Base-by-base conservation (phyloP, 257 asterid genomes). In the Plantago major region DNA sequence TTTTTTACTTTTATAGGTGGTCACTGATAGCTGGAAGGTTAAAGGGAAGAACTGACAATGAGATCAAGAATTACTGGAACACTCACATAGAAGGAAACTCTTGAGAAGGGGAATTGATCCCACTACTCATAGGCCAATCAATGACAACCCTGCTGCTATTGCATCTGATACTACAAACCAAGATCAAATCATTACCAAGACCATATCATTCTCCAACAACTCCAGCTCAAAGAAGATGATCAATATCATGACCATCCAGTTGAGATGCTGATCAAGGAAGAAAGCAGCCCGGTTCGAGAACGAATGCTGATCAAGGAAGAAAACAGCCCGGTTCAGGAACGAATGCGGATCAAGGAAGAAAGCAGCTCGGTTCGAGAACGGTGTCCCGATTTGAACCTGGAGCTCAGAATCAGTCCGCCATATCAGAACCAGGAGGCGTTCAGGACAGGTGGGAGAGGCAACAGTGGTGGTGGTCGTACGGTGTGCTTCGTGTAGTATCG, bases 41-140 rank as follows among this genome's bases (percentile, higher is more conserved):
- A 64, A 95, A 95, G 0, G 98, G 98, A 19, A 74, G 98, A 66
- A 90, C 98, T 0, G 98, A 91, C 62, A 91, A 91, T n/a, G 98
- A 91, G 81, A 91, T 91, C 13, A 91, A 91, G 50, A 91, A 91
- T 5, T 91, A 91, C 4, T 91, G 98, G 98, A 91, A 91, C 62
- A 91, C 98, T 0, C 98, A 91, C 44, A 91, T 91, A 10, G 95
- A 67, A 60, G 98, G 58, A 91, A 91, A 65, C 90, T 91, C 0
- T 12, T 84, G 68, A 81, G 87, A 78, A 66, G 96, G 1, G 98
- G 98, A 0, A 88, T 88, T 60, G 96, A 91, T 71, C 98, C 98
- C 9, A 50, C 87, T 2, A 86, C 90, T 14, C 98, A 91, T 73
- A 77, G 84, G 47, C 72, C 88, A 6, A 60, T 85, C 65, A 79